phyloP scores from a whole-genome alignment of 345 rosid species.

The Brassica incana region DNA sequence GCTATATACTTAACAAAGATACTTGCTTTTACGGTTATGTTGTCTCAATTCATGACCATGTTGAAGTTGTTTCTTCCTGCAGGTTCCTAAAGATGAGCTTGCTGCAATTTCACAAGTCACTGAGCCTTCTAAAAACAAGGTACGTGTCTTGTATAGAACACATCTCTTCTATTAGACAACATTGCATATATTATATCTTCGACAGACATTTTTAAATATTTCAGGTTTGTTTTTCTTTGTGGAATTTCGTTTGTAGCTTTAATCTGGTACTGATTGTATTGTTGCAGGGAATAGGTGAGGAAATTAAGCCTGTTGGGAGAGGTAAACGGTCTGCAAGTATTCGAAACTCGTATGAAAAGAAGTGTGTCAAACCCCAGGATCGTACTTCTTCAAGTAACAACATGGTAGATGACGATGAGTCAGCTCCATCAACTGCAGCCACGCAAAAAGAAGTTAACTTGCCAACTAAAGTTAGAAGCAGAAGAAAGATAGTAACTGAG shows the following conservation, averaged over 20 bases:
- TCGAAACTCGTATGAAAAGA: conserved; percentile 51
- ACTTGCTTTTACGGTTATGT: conserved; percentile 17
- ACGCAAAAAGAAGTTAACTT: conserved; percentile 49
- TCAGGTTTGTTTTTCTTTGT: not conserved
- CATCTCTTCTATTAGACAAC: conserved; percentile 4
- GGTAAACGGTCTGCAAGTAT: conserved; percentile 49
- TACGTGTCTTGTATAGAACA: conserved; percentile 27
- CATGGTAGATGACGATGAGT: conserved; percentile 48
- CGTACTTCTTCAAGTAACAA: conserved; percentile 49
- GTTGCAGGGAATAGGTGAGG: conserved; percentile 49
- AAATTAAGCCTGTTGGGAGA: conserved; percentile 44
- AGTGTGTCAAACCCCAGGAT: conserved; percentile 50
- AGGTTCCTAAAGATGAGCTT: conserved; percentile 55
- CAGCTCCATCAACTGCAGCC: conserved; percentile 47
- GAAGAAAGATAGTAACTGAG: conserved; percentile 54
- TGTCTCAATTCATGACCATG: conserved; percentile 39
- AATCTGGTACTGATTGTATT: conserved; percentile 19
- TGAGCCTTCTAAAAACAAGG: conserved; percentile 53
- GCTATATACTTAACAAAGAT: conserved; percentile 19
- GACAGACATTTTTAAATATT: conserved; percentile 3
- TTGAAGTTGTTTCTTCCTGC: conserved; percentile 40
- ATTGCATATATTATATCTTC: conserved; percentile 13
- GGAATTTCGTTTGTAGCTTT: conserved; percentile 10
- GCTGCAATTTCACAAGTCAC: conserved; percentile 39
- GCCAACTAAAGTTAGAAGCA: conserved; percentile 72